Evolutionary conservation across 2,329 filamentous ascomycete species (phyloP).

Genomic region (Phyllosticta citribraziliensis): DNA sequence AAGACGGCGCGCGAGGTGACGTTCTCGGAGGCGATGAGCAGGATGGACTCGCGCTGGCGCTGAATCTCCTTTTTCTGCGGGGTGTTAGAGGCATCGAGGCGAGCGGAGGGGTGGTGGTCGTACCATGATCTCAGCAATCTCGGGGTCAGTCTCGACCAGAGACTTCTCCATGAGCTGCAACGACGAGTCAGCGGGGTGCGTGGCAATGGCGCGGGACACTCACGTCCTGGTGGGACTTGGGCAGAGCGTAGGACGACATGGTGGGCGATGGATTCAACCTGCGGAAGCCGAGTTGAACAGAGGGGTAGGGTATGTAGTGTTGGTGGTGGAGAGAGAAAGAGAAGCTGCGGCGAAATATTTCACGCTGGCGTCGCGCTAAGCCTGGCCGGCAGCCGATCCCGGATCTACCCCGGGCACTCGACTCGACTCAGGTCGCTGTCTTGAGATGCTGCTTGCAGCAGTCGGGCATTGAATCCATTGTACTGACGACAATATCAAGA

Average conservation of each 20-base stretch:
- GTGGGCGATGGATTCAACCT: constrained; percentile 2
- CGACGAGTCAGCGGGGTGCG: constrained; percentile 26
- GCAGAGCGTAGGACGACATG: constrained; percentile 50
- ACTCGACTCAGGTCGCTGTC: neutral
- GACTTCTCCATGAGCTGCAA: constrained; percentile 88
- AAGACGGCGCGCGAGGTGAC: constrained; percentile 30
- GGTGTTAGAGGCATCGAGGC: constrained; percentile 11
- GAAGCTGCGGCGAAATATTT: constrained; percentile 4
- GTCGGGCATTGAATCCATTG: neutral
- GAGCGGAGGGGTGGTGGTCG: neutral
- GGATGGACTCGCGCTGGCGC: constrained; percentile 96
- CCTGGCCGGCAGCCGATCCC: neutral
- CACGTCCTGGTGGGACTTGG: constrained; percentile 57
- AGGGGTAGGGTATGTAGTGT: neutral
- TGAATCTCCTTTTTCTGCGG: constrained; percentile 78
- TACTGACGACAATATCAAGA: neutral
- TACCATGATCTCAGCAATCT: constrained; percentile 97
- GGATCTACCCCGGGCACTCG: neutral
- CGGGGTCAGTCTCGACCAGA: constrained; percentile 80
- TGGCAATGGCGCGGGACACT: constrained; percentile 23
- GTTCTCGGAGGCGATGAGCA: constrained; percentile 39
- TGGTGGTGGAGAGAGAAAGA: neutral
- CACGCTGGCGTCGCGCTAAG: constrained; percentile 4
- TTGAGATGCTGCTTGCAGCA: neutral
- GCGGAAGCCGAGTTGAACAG: neutral